Evolutionary conservation across 768 basidiomycete species (phyloP).

Genomic region (Naematelia aurantialba): DNA sequence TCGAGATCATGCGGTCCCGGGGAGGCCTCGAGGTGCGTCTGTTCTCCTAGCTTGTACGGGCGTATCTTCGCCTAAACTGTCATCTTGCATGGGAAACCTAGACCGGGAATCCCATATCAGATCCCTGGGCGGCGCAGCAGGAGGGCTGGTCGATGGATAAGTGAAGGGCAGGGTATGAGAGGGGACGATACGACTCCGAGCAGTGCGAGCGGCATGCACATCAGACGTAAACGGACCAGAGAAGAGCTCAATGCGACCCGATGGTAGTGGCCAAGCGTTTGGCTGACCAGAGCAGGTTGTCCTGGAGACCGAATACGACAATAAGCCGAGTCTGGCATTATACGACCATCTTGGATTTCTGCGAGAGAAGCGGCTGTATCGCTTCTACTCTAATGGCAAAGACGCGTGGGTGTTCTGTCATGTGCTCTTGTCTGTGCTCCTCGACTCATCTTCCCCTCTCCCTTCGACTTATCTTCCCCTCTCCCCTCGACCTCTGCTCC

Average conservation of each 20-base stretch:
- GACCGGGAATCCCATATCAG: too few species aligned
- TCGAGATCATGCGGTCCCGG: conserved; percentile 74
- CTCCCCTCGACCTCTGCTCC: too few species aligned
- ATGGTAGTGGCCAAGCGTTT: too few species aligned
- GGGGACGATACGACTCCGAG: neutral
- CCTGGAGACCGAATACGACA: conserved; percentile 95
- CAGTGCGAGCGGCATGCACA: too few species aligned
- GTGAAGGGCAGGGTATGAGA: neutral
- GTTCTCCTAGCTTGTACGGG: too few species aligned
- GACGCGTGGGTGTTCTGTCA: conserved; percentile 63
- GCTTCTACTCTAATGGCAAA: conserved; percentile 96
- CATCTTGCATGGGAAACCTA: too few species aligned
- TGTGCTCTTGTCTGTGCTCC: neutral
- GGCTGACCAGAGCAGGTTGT: conserved; percentile 61
- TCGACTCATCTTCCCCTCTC: neutral
- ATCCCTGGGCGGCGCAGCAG: too few species aligned
- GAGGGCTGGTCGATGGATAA: too few species aligned
- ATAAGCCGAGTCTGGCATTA: conserved; percentile 75
- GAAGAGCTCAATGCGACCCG: too few species aligned
- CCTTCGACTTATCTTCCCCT: neutral
- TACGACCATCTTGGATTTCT: conserved; percentile 94
- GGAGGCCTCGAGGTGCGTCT: conserved; percentile 80
- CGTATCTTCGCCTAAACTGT: too few species aligned
- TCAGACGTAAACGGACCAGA: too few species aligned
- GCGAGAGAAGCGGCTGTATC: conserved; percentile 84